These are phyloP conservation scores for Lachancea dasiensis DNA, from an alignment of 805 yeast genomes.

Conservation along the genomic window DNA sequence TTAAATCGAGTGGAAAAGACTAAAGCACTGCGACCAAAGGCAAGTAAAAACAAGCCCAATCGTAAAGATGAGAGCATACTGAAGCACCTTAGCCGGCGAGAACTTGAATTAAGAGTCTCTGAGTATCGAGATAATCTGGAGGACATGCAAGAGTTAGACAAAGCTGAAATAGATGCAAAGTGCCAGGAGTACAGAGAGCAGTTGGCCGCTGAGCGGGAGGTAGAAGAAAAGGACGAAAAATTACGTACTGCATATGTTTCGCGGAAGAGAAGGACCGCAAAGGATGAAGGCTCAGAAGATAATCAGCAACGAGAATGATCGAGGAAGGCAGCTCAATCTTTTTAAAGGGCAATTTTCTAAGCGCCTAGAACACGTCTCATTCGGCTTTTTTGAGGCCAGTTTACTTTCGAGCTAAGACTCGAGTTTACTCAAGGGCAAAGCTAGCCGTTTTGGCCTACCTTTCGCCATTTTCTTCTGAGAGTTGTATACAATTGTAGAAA, in stretches of 20 bases:
- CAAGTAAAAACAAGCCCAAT: background rate
- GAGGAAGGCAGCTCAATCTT: too few relatives aligned
- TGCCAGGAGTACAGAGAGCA: constrained; percentile 18
- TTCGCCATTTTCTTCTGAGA: too few relatives aligned
- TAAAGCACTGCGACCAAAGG: constrained; percentile 1
- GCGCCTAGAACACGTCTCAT: too few relatives aligned
- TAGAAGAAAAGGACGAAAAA: constrained; percentile 8
- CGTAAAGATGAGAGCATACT: constrained; percentile 11
- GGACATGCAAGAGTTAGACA: constrained; percentile 14
- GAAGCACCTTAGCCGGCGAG: constrained; percentile 21
- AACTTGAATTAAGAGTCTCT: constrained; percentile 26
- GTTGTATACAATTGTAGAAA: too few relatives aligned
- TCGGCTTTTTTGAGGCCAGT: too few relatives aligned
- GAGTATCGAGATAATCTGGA: constrained; percentile 27
- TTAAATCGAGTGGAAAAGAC: constrained; percentile 10
- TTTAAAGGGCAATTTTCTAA: too few relatives aligned
- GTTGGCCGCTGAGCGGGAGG: constrained; percentile 11
- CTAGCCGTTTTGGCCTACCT: too few relatives aligned
- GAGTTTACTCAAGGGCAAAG: too few relatives aligned
- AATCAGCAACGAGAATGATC: background rate
- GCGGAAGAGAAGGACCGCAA: constrained; percentile 1
- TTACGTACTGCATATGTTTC: constrained; percentile 8
- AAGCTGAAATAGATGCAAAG: constrained; percentile 17
- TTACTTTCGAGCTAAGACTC: too few relatives aligned
- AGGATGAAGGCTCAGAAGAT: background rate